phyloP scores from a whole-genome alignment of 768 basidiomycete genomes.

The Mycena alexandri region DNA sequence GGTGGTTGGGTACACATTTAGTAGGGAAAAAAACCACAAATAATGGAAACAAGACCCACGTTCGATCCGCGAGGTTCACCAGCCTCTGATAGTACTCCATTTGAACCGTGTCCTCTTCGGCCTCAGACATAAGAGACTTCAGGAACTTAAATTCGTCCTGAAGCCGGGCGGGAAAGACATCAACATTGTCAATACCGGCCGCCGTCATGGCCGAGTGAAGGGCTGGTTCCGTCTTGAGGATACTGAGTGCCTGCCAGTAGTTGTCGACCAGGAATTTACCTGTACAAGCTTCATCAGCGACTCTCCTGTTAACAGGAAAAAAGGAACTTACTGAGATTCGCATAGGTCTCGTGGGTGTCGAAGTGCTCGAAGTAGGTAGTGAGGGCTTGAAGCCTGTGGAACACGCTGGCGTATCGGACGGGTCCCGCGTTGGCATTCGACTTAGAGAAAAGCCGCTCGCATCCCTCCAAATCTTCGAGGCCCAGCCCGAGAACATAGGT shows the following conservation, averaged over 20 bases:
- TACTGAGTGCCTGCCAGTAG: background rate
- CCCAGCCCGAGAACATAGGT: no score
- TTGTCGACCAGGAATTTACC: background rate
- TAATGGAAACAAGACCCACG: background rate
- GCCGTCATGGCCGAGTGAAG: background rate
- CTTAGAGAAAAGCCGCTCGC: no score
- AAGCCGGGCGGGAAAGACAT: background rate
- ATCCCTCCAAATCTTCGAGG: no score
- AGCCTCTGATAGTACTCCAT: slow-evolving; percentile 39
- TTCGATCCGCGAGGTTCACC: slow-evolving; percentile 15
- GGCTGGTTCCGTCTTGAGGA: background rate
- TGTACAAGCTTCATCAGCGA: no score
- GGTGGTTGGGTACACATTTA: no score
- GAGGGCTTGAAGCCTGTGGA: slow-evolving; percentile 33
- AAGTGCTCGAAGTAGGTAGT: background rate
- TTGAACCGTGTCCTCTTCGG: slow-evolving; percentile 24
- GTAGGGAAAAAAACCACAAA: background rate
- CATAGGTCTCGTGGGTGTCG: background rate
- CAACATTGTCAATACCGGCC: background rate
- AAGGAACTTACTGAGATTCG: background rate
- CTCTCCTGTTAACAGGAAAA: no score
- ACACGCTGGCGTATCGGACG: slow-evolving; percentile 1
- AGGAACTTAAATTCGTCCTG: slow-evolving; percentile 29
- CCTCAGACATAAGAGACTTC: background rate
- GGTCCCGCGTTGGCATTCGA: no score